Evolutionary conservation across 495 filamentous ascomycete genomes (phyloP).

Genomic region (Penicillium macrosclerotiorum): DNA sequence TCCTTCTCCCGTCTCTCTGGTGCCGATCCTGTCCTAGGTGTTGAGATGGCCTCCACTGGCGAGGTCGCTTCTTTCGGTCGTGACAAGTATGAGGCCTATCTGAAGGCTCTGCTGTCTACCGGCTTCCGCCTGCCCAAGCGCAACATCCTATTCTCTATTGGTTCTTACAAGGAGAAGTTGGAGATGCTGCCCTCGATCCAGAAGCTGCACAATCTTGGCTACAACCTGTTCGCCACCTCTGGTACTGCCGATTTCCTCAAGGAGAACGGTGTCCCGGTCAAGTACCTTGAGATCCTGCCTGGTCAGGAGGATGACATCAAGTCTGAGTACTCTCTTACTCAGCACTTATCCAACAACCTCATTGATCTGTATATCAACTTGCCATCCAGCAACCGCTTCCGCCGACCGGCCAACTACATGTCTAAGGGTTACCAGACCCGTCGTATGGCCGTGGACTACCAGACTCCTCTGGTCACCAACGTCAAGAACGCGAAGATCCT

Average conservation of each 20-base stretch:
- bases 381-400: constrained; percentile 94
- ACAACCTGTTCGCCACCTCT: constrained; percentile 91
- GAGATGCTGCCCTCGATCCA: constrained; percentile 92
- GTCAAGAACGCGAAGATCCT: constrained; percentile 99
- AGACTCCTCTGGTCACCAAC: constrained; percentile 95
- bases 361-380: constrained; percentile 99
- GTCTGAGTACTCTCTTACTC: constrained; percentile 91
- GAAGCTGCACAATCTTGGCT: constrained; percentile 84
- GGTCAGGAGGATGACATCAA: constrained; percentile 74
- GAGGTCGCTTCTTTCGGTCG: constrained; percentile 95
- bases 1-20: constrained; percentile 96
- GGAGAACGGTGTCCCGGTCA: constrained; percentile 83
- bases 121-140: constrained; percentile 95
- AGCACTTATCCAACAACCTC: constrained; percentile 93
- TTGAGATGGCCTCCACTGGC: constrained; percentile 98
- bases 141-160: constrained; percentile 93
- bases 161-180: constrained; percentile 94
- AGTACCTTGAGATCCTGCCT: constrained; percentile 84
- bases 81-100: constrained; percentile 96
- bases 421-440: constrained; percentile 93
- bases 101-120: constrained; percentile 92
- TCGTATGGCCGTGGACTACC: constrained; percentile 98
- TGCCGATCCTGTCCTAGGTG: constrained; percentile 92
- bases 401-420: constrained; percentile 96
- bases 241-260: constrained; percentile 95